A percentile compares a stretch with the other conserved stretches of the same genome.
These are phyloP conservation scores for Lolium rigidum DNA, from an alignment of 176 grass and related monocot species.

Conservation along the genomic window DNA sequence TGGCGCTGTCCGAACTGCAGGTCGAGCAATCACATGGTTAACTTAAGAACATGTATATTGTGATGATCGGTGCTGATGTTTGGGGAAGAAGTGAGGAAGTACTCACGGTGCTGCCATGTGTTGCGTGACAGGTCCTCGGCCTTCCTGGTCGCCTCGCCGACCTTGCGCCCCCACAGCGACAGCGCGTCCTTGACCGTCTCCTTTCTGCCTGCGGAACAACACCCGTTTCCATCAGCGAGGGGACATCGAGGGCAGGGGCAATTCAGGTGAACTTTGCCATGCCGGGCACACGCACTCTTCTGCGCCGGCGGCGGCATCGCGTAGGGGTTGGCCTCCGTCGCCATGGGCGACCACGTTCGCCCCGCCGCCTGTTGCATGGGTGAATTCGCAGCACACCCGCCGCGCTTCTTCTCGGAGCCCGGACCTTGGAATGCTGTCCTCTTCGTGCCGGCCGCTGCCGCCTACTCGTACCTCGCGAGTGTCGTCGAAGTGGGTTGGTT, in stretches of 20 bases:
- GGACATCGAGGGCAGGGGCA: not conserved
- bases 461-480: not conserved
- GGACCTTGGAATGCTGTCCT: not conserved
- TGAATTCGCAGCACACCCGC: not conserved
- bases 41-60: too few relatives aligned
- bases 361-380: conserved; percentile 27
- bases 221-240: not conserved
- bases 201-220: conserved; percentile 52
- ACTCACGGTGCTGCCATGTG: conserved; percentile 98
- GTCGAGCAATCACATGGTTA: not conserved
- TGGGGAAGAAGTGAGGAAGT: not conserved
- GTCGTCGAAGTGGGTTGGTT: conserved; percentile 8
- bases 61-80: not conserved
- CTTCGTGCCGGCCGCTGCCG: not conserved
- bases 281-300: conserved; percentile 43
- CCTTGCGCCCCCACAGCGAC: conserved; percentile 77
- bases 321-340: conserved; percentile 61
- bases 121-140: conserved; percentile 91
- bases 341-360: conserved; percentile 38
- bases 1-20: conserved; percentile 75
- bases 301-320: conserved; percentile 54
- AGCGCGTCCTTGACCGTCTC: conserved; percentile 84
- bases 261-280: not conserved
- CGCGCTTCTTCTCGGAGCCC: not conserved
- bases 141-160: conserved; percentile 74